Base-by-base conservation (phyloP, 2,329 filamentous ascomycete species). In the Xylariaceae sp. region DNA sequence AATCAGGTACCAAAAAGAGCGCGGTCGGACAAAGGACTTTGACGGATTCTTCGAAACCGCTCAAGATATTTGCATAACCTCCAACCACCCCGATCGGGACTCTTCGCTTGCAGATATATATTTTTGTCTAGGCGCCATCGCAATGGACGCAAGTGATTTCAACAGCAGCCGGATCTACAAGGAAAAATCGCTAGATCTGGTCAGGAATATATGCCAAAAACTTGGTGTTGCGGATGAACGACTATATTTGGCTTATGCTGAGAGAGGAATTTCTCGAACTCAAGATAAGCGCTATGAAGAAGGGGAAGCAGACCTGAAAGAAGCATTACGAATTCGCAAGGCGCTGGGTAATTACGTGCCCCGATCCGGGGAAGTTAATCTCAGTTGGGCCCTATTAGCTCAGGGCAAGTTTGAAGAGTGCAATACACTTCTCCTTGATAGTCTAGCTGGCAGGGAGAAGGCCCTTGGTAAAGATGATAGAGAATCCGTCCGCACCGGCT, bases 1-100 rank as follows among this genome's bases (percentile, higher is more conserved):
- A 21, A 20, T n/a, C 32, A 40, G 37, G 23, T 40, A 40, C 16
- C 23, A 32, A 22, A 40, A 40, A 6, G 37, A 40, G 22, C 27
- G 37, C 11, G 37, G 37, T 4, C 8, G 23, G 16, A 40, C 37
- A 11, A 17, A 29, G 6, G 37, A 40, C 11, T 32, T 32, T 8
- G 37, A 39, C n/a, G 37, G 37, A n/a, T 39, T 39, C 22, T 39
- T 6, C n/a, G 22, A 17, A 22, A 12, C 29, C 14, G 37, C 37
- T 14, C 10, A 29, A 29, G 14, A n/a, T 4, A 23, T 40, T 20
- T 40, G 23, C 23, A 29, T 29, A 10, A 27, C 4, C 10, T 29
- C 23, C 12, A 20, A 40, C 3, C 23, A 27, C 16, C 17, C 27
- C 16, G 37, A 23, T 5, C 27, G 22, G 17, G 37, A 40, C 22